These are phyloP conservation scores for Dichotomocladium elegans DNA, from an alignment of 371 early-diverging fungal genomes.

Conservation along the genomic window DNA sequence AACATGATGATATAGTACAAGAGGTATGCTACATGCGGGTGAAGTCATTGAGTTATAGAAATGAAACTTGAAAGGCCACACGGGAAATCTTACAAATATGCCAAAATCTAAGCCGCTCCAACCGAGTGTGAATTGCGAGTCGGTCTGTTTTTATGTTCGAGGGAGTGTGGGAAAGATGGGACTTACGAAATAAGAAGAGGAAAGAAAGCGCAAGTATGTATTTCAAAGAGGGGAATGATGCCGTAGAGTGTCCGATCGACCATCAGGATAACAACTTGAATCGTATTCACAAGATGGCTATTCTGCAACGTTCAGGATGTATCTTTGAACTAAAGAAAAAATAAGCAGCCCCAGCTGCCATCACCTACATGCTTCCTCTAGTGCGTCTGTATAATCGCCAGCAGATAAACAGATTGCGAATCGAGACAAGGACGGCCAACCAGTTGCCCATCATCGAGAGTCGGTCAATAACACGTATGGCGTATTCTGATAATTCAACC, in stretches of 20 bases:
- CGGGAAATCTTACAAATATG: constrained; percentile 15
- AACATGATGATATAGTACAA: constrained; percentile 39
- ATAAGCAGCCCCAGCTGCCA: not conserved
- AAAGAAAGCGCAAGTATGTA: constrained; percentile 33
- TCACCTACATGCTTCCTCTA: constrained; percentile 32
- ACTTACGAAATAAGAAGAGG: constrained; percentile 46
- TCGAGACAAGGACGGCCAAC: constrained; percentile 34
- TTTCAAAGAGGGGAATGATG: constrained; percentile 41
- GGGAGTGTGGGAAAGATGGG: not conserved
- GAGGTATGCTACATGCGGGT: constrained; percentile 20
- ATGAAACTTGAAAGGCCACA: not conserved
- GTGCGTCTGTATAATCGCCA: constrained; percentile 31
- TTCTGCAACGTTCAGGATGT: not conserved
- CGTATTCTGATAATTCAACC: constrained; percentile 32
- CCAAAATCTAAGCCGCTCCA: constrained; percentile 28
- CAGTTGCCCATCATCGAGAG: constrained; percentile 43
- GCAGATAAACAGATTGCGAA: constrained; percentile 33
- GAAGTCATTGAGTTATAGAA: not conserved
- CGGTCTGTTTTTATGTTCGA: not conserved
- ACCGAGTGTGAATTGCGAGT: not conserved
- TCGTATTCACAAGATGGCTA: constrained; percentile 40
- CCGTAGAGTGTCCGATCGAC: constrained; percentile 42
- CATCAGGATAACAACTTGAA: constrained; percentile 33
- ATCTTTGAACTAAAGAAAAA: not conserved
- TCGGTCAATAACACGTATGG: constrained; percentile 31